Evolutionary conservation across 805 yeast species (phyloP).

Genomic region (Wickerhamomyces rabaulensis): DNA sequence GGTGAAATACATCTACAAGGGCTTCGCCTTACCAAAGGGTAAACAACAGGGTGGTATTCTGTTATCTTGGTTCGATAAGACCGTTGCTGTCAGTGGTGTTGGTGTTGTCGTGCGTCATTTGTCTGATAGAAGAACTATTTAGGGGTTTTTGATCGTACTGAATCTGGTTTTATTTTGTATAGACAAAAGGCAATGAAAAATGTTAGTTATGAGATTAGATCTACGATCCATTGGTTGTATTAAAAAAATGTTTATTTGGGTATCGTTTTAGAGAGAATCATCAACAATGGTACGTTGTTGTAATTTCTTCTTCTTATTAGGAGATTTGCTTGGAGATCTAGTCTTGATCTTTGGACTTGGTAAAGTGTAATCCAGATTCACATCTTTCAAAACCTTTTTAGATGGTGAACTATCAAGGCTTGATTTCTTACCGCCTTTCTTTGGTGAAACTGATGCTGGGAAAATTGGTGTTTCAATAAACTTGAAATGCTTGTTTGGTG

Average conservation of each 20-base stretch:
- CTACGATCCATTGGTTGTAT: neutral
- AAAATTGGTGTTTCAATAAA: conserved; percentile 10
- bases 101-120: conserved; percentile 85
- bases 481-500: conserved; percentile 17
- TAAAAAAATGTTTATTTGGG: neutral
- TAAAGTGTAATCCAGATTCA: conserved; percentile 10
- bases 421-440: neutral
- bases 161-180: too few relatives aligned
- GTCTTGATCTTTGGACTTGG: conserved; percentile 9
- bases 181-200: too few relatives aligned
- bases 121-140: conserved; percentile 80
- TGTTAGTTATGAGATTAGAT: neutral
- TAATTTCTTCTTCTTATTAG: conserved; percentile 12
- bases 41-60: conserved; percentile 83
- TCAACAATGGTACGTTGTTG: conserved; percentile 9
- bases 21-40: conserved; percentile 73
- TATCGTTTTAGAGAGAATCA: conserved; percentile 8
- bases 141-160: conserved; percentile 10
- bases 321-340: conserved; percentile 9
- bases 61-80: conserved; percentile 89
- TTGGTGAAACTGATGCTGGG: conserved; percentile 8
- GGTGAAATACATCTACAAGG: conserved; percentile 79
- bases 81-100: conserved; percentile 77
- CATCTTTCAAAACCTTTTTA: conserved; percentile 11
- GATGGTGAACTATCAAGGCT: conserved; percentile 9